A percentile compares a stretch with the other conserved stretches of the same genome.
Conservation (phyloP, 2,329 filamentous ascomycete genomes). For the Chaetomium sp. region DNA sequence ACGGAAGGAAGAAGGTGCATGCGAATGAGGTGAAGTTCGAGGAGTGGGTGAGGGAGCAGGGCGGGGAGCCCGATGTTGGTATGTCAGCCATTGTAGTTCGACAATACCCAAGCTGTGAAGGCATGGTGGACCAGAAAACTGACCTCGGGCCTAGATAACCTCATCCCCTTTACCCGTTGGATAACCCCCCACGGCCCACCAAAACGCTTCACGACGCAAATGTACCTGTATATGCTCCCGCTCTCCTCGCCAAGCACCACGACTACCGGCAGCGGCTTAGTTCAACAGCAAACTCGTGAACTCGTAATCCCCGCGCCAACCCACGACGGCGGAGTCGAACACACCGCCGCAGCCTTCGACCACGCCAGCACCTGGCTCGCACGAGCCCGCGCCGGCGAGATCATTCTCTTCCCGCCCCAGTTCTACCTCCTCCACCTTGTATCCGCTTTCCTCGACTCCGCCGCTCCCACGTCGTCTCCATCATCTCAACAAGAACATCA, state of each 20-base stretch:
- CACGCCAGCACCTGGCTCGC: conserved; percentile 62
- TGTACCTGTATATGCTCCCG: conserved; percentile 91
- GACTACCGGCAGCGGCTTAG: conserved; percentile 18
- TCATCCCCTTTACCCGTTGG: conserved; percentile 87
- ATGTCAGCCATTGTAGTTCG: conserved; percentile 20
- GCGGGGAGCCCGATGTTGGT: conserved; percentile 61
- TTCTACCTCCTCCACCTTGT: conserved; percentile 64
- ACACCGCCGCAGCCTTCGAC: conserved; percentile 72
- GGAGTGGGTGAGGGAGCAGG: conserved; percentile 54
- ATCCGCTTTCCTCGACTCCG: conserved; percentile 40
- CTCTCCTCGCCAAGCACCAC: conserved; percentile 29
- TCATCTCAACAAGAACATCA: conserved; percentile 18
- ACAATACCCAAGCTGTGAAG: neutral
- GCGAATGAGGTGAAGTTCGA: conserved; percentile 56
- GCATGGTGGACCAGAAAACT: neutral
- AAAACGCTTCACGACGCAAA: conserved; percentile 86
- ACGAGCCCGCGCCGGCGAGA: conserved; percentile 54
- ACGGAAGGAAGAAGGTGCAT: conserved; percentile 64
- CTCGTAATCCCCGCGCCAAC: conserved; percentile 61
- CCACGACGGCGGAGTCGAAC: conserved; percentile 52
- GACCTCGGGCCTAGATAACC: conserved; percentile 38
- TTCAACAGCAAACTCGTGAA: conserved; percentile 37
- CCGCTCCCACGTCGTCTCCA: conserved; percentile 12
- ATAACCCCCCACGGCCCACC: conserved; percentile 68
- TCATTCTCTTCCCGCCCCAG: conserved; percentile 89